A percentile compares a stretch with the other conserved stretches of the same genome.
Evolutionary conservation across 306 rosid genomes (phyloP).

Genomic region (Glycine latifolia): DNA sequence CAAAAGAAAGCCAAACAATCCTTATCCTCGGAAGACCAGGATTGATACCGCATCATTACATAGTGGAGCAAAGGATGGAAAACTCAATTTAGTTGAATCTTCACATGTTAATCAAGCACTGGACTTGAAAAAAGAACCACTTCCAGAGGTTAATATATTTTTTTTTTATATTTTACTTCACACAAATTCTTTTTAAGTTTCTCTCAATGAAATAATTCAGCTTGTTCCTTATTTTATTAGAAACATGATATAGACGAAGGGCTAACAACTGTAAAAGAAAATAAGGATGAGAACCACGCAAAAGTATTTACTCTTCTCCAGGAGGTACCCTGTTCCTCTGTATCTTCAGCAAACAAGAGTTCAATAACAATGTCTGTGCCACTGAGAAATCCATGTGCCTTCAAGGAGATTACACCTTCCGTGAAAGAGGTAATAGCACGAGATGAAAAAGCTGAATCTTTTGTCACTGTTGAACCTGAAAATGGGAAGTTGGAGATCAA

Average conservation of each 20-base stretch:
- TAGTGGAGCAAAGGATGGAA: conserved; percentile 75
- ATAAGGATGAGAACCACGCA: conserved; percentile 62
- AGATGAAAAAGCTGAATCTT: conserved; percentile 62
- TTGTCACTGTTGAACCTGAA: conserved; percentile 57
- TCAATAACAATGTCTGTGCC: conserved; percentile 52
- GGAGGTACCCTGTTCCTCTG: conserved; percentile 70
- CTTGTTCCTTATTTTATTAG: conserved; percentile 52
- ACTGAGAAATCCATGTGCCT: conserved; percentile 52
- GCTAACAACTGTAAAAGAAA: conserved; percentile 55
- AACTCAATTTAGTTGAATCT: conserved; percentile 62
- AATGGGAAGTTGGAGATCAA: conserved; percentile 60
- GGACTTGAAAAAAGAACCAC: conserved; percentile 77
- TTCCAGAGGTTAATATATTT: conserved; percentile 66
- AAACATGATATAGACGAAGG: conserved; percentile 62
- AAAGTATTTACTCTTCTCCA: conserved; percentile 58
- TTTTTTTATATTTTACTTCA: conserved; percentile 16
- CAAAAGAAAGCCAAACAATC: conserved; percentile 91
- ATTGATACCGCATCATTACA: conserved; percentile 56
- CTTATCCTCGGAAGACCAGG: conserved; percentile 89
- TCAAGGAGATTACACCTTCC: conserved; percentile 73
- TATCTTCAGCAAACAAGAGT: conserved; percentile 65
- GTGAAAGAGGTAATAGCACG: conserved; percentile 55
- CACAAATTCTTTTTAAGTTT: conserved; percentile 20
- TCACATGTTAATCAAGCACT: conserved; percentile 60
- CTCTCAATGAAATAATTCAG: conserved; percentile 33